These are phyloP conservation scores for Pseudohalonectria lignicola DNA, from an alignment of 2,329 filamentous ascomycete genomes.

Conservation along the genomic window DNA sequence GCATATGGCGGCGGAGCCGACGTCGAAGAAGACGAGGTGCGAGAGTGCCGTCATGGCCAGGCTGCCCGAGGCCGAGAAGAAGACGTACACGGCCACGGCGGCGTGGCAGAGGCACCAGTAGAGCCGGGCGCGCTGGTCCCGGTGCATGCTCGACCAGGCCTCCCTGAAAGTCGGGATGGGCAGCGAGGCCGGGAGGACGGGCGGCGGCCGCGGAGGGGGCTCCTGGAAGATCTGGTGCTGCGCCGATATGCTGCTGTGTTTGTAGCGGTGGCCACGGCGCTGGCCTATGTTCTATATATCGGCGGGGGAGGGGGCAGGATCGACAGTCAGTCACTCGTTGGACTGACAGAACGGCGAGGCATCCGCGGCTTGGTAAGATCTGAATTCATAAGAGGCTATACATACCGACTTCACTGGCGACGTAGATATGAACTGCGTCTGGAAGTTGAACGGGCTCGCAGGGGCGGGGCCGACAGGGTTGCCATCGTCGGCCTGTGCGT, in stretches of 20 bases:
- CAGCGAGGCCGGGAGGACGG: constrained; percentile 82
- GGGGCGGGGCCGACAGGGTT: constrained; percentile 8
- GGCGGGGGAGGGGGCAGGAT: constrained; percentile 3
- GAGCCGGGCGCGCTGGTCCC: constrained; percentile 70
- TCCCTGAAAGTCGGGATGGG: constrained; percentile 85
- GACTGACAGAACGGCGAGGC: no score
- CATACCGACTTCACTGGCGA: constrained; percentile 67
- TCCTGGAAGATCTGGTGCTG: constrained; percentile 94
- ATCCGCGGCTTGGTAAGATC: no score
- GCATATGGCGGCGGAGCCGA: constrained; percentile 81
- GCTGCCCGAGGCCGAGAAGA: constrained; percentile 76
- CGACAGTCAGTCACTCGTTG: no score
- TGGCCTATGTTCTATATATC: constrained; percentile 67
- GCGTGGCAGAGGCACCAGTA: constrained; percentile 89
- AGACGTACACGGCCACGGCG: constrained; percentile 69
- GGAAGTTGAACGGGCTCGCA: constrained; percentile 84
- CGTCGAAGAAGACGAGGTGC: constrained; percentile 91
- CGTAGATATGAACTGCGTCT: constrained; percentile 68
- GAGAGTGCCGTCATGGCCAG: constrained; percentile 87
- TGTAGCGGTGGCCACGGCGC: constrained; percentile 92
- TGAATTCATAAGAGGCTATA: constrained; percentile 8
- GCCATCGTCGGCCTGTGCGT: background rate
- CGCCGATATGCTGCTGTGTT: constrained; percentile 83
- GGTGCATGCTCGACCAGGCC: constrained; percentile 81
- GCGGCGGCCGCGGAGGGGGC: constrained; percentile 72